A percentile compares a stretch with the other conserved stretches of the same genome.
phyloP scores from a whole-genome alignment of 2,329 filamentous ascomycete genomes.

The Furcasterigmium furcatum region DNA sequence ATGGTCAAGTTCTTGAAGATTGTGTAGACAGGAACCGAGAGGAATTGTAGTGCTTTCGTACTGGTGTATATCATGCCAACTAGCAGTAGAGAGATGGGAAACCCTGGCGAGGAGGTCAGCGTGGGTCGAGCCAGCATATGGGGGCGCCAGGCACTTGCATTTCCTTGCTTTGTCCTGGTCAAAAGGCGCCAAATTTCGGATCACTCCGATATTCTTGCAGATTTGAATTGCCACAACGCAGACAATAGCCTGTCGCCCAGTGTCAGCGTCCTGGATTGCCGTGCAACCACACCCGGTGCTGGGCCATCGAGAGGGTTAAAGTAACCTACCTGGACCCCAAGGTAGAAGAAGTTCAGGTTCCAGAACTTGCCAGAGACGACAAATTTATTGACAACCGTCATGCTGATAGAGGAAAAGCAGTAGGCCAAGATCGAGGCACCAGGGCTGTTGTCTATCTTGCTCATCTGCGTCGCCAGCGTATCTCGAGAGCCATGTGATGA shows the following conservation, averaged over 20 bases:
- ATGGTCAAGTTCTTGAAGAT: constrained; percentile 99
- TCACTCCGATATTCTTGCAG: constrained; percentile 78
- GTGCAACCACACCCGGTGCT: no score
- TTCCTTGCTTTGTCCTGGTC: constrained; percentile 86
- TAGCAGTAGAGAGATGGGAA: constrained; percentile 90
- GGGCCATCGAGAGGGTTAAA: no score
- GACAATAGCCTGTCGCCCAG: constrained; percentile 68
- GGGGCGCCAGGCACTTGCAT: constrained; percentile 57
- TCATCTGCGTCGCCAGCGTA: constrained; percentile 25
- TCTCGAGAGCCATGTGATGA: constrained; percentile 14
- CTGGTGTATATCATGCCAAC: constrained; percentile 99
- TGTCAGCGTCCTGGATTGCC: no score
- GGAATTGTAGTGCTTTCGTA: constrained; percentile 91
- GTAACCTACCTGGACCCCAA: constrained; percentile 80
- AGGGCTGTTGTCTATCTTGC: constrained; percentile 69
- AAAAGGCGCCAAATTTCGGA: constrained; percentile 78
- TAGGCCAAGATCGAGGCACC: constrained; percentile 81
- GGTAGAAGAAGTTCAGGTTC: constrained; percentile 95
- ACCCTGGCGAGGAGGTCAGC: constrained; percentile 60
- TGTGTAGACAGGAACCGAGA: constrained; percentile 97
- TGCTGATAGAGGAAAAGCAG: constrained; percentile 93
- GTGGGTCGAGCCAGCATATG: not conserved
- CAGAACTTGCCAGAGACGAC: constrained; percentile 87
- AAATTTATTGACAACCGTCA: constrained; percentile 99
- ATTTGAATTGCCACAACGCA: constrained; percentile 81